Evolutionary conservation across 805 yeast species (phyloP).

Genomic region (Metschnikowia santaceciliae): DNA sequence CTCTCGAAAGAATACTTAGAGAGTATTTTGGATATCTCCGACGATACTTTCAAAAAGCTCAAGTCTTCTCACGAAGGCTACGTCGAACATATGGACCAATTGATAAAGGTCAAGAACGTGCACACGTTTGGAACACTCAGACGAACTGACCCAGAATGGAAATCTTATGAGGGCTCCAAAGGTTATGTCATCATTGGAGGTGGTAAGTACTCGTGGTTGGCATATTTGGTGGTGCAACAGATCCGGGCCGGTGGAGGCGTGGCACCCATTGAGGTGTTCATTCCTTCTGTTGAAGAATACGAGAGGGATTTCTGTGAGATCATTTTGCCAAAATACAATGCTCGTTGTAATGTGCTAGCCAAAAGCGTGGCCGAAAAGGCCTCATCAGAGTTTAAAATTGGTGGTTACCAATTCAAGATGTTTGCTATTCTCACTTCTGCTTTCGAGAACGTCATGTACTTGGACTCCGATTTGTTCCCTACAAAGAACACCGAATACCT

Average conservation of each 20-base stretch:
- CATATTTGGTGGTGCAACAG: slow-evolving; percentile 47
- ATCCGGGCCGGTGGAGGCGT: slow-evolving; percentile 40
- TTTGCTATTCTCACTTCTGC: slow-evolving; percentile 60
- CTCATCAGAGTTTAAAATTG: slow-evolving; percentile 23
- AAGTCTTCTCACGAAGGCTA: slow-evolving; percentile 36
- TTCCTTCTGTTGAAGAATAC: slow-evolving; percentile 42
- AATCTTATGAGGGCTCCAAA: slow-evolving; percentile 24
- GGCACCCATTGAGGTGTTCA: slow-evolving; percentile 50
- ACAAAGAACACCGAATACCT: slow-evolving; percentile 41
- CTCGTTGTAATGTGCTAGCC: slow-evolving; percentile 45
- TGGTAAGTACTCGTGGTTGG: slow-evolving; percentile 48
- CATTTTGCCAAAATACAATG: slow-evolving; percentile 40
- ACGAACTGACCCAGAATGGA: slow-evolving; percentile 39
- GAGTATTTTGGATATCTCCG: slow-evolving; percentile 39
- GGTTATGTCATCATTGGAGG: slow-evolving; percentile 54
- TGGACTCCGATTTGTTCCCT: slow-evolving; percentile 53
- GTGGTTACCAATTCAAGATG: slow-evolving; percentile 51
- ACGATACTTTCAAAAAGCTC: slow-evolving; percentile 28
- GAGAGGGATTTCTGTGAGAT: slow-evolving; percentile 45
- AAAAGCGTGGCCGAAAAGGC: slow-evolving; percentile 16
- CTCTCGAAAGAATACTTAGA: slow-evolving; percentile 46
- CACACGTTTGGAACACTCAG: slow-evolving; percentile 35
- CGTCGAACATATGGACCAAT: slow-evolving; percentile 26
- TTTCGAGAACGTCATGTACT: slow-evolving; percentile 44
- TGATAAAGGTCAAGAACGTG: slow-evolving; percentile 24